Evolutionary conservation across 495 filamentous ascomycete species (phyloP), one percentile per base, ranked within the genome.

Genomic region (Penicillium dipodomyicola): DNA sequence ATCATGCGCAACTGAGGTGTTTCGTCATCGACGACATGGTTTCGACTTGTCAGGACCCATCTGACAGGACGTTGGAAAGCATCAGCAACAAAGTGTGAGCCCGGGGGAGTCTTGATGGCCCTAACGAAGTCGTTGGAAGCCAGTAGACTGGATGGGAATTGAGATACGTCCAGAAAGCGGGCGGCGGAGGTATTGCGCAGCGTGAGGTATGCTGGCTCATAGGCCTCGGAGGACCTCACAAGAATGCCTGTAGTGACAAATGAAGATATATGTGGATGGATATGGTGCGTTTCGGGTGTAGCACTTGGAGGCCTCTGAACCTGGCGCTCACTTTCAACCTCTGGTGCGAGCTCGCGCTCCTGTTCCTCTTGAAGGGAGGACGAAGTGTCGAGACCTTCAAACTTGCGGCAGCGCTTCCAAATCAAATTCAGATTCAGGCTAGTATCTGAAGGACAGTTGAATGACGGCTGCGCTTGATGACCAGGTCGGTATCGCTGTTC

Each of bases 341-440:
- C 86, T 2, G 81, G 82, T 0, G 80, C 76, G 0, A 90, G 72
- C 59, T 91, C 85, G 0, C 87, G 77, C 64, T 90, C 87, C 49
- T 89, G 86, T 60, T 90, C 87, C 64, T 92, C 86, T 14, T 86
- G 74, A 3, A 88, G 69, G 0, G 68, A 65, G 0, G 76, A 72
- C 2, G 69, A 64, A 9, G 61, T 41, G 8, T 71, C 49, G 0
- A 66, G 27, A 5, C 70, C 62, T 1, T 65, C 68, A 52, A 84
- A 83, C 39, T 81, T 67, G 20, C 51, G 39, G 56, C 80, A 84
- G 15, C 75, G 70, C 3, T 64, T 52, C 1, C 50, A 20, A 19
- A 81, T 83, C 14, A 57, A 60, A 2, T 60, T 42, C 17, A 73
- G 41, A 35, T 67, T 54, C 7, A 50, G 20, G 29, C 66, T 59